Evolutionary conservation across 176 grass and related monocot species (phyloP).

Genomic region (Aechmea fasciata): DNA sequence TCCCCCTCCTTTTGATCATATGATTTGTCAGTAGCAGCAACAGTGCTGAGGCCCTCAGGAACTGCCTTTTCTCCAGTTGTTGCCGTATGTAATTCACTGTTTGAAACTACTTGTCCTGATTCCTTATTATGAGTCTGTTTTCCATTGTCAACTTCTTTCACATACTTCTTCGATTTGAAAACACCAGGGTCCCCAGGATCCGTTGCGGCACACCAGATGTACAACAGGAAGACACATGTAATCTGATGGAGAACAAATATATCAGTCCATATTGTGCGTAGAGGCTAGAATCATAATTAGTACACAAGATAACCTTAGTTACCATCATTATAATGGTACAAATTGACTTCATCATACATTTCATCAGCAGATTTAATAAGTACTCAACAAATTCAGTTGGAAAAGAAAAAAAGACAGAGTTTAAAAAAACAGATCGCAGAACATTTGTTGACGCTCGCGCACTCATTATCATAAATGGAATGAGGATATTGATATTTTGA

Average conservation of each 20-base stretch:
- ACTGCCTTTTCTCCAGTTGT: slow-evolving; percentile 19
- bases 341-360: not conserved
- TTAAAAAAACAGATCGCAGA: not conserved
- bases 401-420: not conserved
- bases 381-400: not conserved
- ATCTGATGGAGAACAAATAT: slow-evolving; percentile 33
- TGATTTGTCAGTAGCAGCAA: slow-evolving; percentile 35
- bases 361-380: not conserved
- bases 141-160: slow-evolving; percentile 35
- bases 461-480: not conserved
- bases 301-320: too few relatives aligned
- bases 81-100: slow-evolving; percentile 32
- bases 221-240: slow-evolving; percentile 56
- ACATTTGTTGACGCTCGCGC: not conserved
- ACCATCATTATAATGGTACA: not conserved
- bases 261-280: not conserved
- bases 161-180: slow-evolving; percentile 45
- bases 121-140: slow-evolving; percentile 20
- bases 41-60: slow-evolving; percentile 24
- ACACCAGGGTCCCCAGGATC: slow-evolving; percentile 88
- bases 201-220: slow-evolving; percentile 84
- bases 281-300: not conserved
- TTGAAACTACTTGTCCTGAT: slow-evolving; percentile 16
- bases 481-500: not conserved
- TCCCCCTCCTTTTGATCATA: slow-evolving; percentile 38